A percentile compares a stretch with the other conserved stretches of the same genome.
Conservation (phyloP, 306 rosid genomes). For the Dalbergia cultrata region DNA sequence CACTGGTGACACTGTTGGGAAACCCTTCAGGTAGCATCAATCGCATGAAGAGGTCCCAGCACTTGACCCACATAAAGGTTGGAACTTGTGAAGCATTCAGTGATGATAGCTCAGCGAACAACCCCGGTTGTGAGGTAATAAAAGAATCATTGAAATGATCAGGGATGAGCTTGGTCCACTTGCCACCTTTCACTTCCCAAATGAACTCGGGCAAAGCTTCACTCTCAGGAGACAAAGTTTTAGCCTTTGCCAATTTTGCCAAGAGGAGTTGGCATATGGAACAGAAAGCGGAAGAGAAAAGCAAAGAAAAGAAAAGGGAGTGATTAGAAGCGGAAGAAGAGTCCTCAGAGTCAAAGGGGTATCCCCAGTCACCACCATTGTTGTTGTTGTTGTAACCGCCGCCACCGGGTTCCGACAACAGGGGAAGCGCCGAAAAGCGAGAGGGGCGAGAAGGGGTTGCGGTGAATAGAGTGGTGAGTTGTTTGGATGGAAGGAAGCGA, state of each 20-base stretch:
- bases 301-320: constrained; percentile 54
- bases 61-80: constrained; percentile 52
- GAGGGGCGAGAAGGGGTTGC: constrained; percentile 36
- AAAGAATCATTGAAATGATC: constrained; percentile 63
- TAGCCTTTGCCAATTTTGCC: constrained; percentile 69
- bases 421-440: constrained; percentile 43
- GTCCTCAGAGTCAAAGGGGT: constrained; percentile 56
- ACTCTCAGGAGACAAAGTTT: constrained; percentile 25
- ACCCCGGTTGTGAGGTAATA: constrained; percentile 43
- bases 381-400: constrained; percentile 15
- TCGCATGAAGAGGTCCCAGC: constrained; percentile 57
- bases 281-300: constrained; percentile 51
- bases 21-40: constrained; percentile 95
- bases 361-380: constrained; percentile 55
- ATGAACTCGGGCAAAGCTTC: constrained; percentile 40
- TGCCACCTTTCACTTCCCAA: constrained; percentile 87
- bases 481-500: constrained; percentile 6
- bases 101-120: constrained; percentile 41
- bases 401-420: constrained; percentile 32
- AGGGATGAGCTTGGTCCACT: constrained; percentile 67
- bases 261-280: constrained; percentile 66
- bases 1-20: constrained; percentile 83
- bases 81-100: constrained; percentile 39
- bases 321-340: constrained; percentile 49
- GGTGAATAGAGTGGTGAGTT: background rate